Evolutionary conservation across 1,284 basidiomycete species (phyloP).

Genomic region (Takashimella tepidaria): DNA sequence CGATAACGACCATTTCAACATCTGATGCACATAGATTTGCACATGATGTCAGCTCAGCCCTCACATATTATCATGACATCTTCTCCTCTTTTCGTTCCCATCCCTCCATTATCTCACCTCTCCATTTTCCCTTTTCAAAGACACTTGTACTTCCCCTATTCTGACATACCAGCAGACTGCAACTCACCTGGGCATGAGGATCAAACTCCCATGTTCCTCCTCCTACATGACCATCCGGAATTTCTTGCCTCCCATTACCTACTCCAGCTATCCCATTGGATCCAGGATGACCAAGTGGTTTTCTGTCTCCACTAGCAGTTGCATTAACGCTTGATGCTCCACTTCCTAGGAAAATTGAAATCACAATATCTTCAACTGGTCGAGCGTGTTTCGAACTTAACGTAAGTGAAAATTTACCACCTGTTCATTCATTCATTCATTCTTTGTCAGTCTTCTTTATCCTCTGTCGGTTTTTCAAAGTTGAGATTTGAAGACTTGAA

Average conservation of each 20-base stretch:
- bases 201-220: slow-evolving; percentile 72
- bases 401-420: slow-evolving; percentile 67
- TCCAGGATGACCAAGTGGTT: slow-evolving; percentile 35
- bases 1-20: slow-evolving; percentile 69
- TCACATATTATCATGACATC: too few species aligned
- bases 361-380: slow-evolving; percentile 62
- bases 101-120: too few species aligned
- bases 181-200: slow-evolving; percentile 57
- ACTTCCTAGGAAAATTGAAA: slow-evolving; percentile 69
- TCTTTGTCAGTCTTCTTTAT: slow-evolving; percentile 4
- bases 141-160: not conserved
- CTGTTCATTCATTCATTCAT: not conserved
- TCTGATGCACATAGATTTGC: slow-evolving; percentile 47
- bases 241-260: slow-evolving; percentile 21
- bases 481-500: not conserved
- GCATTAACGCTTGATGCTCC: slow-evolving; percentile 55
- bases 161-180: not conserved
- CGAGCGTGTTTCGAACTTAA: slow-evolving; percentile 63
- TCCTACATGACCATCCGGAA: slow-evolving; percentile 50
- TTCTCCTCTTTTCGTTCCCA: too few species aligned
- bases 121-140: too few species aligned
- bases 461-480: not conserved
- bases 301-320: slow-evolving; percentile 41
- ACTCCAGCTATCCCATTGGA: slow-evolving; percentile 52
- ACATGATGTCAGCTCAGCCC: not conserved